Evolutionary conservation across 495 filamentous ascomycete genomes (phyloP).

Genomic region (Trichoderma erinaceum): DNA sequence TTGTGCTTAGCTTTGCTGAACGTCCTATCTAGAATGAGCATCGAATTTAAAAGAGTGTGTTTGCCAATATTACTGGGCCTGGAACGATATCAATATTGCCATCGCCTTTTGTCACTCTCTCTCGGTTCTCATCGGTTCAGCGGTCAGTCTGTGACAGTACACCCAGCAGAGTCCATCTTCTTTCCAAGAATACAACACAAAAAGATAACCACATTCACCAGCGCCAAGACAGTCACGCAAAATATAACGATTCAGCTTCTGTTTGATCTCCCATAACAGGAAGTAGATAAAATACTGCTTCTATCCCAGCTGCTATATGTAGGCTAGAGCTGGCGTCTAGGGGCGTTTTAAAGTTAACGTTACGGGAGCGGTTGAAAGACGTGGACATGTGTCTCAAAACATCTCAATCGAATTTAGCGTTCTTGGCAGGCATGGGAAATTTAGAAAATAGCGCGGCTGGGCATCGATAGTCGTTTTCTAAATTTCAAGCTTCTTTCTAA

Average conservation of each 20-base stretch:
- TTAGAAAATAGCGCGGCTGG: background rate
- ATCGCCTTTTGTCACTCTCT: background rate
- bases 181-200: background rate
- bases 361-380: background rate
- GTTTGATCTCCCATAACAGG: background rate
- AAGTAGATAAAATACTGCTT: background rate
- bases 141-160: background rate
- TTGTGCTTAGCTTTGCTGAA: too few species aligned
- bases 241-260: background rate
- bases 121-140: background rate
- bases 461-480: background rate
- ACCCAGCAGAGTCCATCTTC: background rate
- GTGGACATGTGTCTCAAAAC: background rate
- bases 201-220: background rate
- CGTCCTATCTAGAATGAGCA: too few species aligned
- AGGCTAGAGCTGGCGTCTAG: background rate
- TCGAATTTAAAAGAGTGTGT: background rate
- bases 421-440: background rate
- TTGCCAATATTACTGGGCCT: background rate
- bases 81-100: background rate
- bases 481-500: slow-evolving; percentile 7
- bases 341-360: slow-evolving; percentile 5
- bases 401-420: background rate
- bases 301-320: background rate
- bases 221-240: background rate